Base-by-base conservation (phyloP, 2,329 filamentous ascomycete species). In the Capronia americana region DNA sequence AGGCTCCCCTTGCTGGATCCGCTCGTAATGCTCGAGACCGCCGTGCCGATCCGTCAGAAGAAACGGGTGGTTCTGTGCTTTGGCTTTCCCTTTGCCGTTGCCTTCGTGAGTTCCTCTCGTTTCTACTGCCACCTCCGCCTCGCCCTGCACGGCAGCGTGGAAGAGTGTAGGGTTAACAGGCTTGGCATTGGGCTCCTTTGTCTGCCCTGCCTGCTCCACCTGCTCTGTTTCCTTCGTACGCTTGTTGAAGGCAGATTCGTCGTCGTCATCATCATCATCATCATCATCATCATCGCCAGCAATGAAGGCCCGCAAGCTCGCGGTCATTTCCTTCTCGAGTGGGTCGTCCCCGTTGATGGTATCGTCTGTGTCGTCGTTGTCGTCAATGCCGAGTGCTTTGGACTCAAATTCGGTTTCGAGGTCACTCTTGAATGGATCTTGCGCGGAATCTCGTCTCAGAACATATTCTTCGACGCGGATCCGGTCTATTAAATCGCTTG, bases 361-460 rank as follows among this genome's bases (percentile, higher is more conserved):
- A 61, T 62, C 63, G 32, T 8, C 63, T 28, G 71, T 71, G 12
- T 73, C 71, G 46, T 75, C 75, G 11, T 68, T 69, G 14, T 64
- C 61, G 5, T 67, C 65, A 14, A 65, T 55, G 11, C 65, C 67
- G 14, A 44, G 51, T 14, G 28, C 50, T 4, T 24, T 30, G 14
- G 34, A 3, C 7, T 30, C 32, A 14, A 61, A 2, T 12, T 51
- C 48, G n/a, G 28, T 41, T 23, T 61, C 48, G 14, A 38, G 20
- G 8, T 61, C 58, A 8, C 23, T 4, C 28, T 17, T 7, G 26
- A 3, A 3, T 7, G 10, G 23, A 20, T 8, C 17, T n/a, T n/a
- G 30, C 24, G 17, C 28, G 23, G 23, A n/a, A 46, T 32, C 23
- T 23, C 11, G 26, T 26, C 23, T 30, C 14, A 20, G 5, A 7